These are phyloP conservation scores for Ormosia semicastrata DNA, from an alignment of 306 rosid genomes.

Conservation along the genomic window DNA sequence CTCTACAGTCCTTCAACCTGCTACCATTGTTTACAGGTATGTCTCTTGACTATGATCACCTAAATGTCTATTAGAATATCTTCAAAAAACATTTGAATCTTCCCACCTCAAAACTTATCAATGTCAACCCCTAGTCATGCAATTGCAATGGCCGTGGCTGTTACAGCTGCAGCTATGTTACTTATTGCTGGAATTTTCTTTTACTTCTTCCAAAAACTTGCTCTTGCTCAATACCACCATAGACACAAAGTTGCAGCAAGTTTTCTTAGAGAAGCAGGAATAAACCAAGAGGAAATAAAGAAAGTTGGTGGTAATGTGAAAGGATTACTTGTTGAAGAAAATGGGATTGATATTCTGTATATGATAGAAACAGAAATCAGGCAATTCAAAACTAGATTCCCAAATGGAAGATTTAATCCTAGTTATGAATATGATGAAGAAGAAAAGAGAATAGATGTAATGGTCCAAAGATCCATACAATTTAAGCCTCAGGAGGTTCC, in stretches of 20 bases:
- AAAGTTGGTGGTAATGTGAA: slow-evolving; percentile 45
- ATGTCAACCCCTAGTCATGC: slow-evolving; percentile 30
- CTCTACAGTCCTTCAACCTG: background rate
- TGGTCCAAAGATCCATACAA: slow-evolving; percentile 30
- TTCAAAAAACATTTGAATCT: background rate
- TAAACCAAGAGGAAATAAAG: slow-evolving; percentile 36
- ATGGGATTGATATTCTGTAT: slow-evolving; percentile 50
- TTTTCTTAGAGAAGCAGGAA: slow-evolving; percentile 31
- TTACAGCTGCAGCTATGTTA: slow-evolving; percentile 38
- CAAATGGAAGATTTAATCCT: slow-evolving; percentile 44
- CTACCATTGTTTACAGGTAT: background rate
- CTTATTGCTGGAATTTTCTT: slow-evolving; percentile 30
- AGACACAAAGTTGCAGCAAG: slow-evolving; percentile 27
- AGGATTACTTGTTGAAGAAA: slow-evolving; percentile 47
- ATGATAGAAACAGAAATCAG: slow-evolving; percentile 49
- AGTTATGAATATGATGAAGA: slow-evolving; percentile 46
- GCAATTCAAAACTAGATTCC: slow-evolving; percentile 27
- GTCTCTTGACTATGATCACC: background rate
- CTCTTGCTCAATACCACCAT: slow-evolving; percentile 4
- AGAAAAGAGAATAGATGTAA: slow-evolving; percentile 45
- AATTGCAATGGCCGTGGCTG: slow-evolving; percentile 37
- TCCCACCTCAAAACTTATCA: background rate
- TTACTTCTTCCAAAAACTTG: slow-evolving; percentile 26
- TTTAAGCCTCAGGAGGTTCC: slow-evolving; percentile 9
- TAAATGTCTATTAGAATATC: background rate